Base-by-base conservation (phyloP, 805 yeast genomes). In the Wickerhamiella nectarea region DNA sequence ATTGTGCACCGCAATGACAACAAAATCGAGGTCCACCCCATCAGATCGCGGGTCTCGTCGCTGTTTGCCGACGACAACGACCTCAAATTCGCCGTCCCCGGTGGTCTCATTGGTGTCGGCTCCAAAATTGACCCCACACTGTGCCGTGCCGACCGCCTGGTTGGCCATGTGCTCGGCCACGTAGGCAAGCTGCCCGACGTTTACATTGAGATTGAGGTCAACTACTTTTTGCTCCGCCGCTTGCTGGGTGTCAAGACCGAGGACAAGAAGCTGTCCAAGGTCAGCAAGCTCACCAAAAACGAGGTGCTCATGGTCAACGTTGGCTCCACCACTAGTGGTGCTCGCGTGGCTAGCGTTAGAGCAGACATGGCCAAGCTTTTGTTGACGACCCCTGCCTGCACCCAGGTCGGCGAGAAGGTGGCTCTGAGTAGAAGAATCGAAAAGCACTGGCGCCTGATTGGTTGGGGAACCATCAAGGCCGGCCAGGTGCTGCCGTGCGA, bases 41-140 rank as follows among this genome's bases (percentile, higher is more conserved):
- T 91, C 59, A 84, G 81, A 70, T 86, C 96, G 45, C 80, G 85
- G 58, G 85, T 91, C 60, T 91, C 85, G 42, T 82, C 97, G 11
- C 71, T 91, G 54, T 89, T 87, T 62, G 97, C 99, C 47, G 99
- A 91, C 68, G 87, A 91, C 67, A 93, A 91, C 59, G 95, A 87
- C 64, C 76, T 91, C 66, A 91, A 91, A 65, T 91, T 89, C 59
- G 99, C 99, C 47, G 98, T 91, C 57, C 99, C 99, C 38, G 99
- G 99, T 78, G 99, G 99, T 51, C 75, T 91, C 62, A 93, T 91
- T 58, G 99, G 99, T 76, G 96, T 91, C 46, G 99, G 99, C 70
- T 91, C 98, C 41, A 85, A 84, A 67, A 94, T 91, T 53, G 99
- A 91, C 67, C 99, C 99, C 46, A 91, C 98, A 2, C 70, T 91